These are phyloP conservation scores for Chondrostereum purpureum DNA, from an alignment of 1,284 basidiomycete genomes.

Conservation along the genomic window DNA sequence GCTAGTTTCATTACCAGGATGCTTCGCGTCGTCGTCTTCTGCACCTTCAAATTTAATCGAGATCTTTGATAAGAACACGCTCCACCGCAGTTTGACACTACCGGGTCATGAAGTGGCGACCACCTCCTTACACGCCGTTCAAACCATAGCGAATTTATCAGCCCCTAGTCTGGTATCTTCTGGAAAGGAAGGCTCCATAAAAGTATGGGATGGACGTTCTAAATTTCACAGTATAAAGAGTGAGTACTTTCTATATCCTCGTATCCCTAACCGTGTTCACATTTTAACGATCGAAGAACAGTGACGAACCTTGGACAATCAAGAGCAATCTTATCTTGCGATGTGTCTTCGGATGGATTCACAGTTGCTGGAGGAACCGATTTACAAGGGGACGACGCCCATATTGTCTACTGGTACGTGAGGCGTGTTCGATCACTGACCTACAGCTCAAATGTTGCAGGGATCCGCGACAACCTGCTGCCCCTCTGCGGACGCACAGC, in stretches of 20 bases:
- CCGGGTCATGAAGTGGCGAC: conserved; percentile 48
- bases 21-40: conserved; percentile 56
- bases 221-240: conserved; percentile 49
- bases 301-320: conserved; percentile 42
- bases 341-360: conserved; percentile 58
- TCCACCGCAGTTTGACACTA: conserved; percentile 40
- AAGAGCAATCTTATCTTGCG: conserved; percentile 54
- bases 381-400: conserved; percentile 61
- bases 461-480: conserved; percentile 41
- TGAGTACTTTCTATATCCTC: conserved; percentile 30
- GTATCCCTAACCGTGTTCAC: conserved; percentile 4
- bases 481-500: conserved; percentile 34
- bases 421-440: conserved; percentile 2
- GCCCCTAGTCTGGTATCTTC: conserved; percentile 46
- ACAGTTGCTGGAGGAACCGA: conserved; percentile 69
- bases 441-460: conserved; percentile 26
- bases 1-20: conserved; percentile 36
- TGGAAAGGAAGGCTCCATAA: conserved; percentile 58
- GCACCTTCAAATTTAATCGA: conserved; percentile 52
- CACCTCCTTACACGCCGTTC: conserved; percentile 40
- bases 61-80: conserved; percentile 52
- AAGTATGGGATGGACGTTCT: conserved; percentile 64
- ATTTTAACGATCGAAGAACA: conserved; percentile 42
- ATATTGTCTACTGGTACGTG: conserved; percentile 64
- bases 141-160: conserved; percentile 20